A percentile compares a stretch with the other conserved stretches of the same genome.
These are phyloP conservation scores for Colletotrichum destructivum DNA, from an alignment of 2,329 filamentous ascomycete species.

Conservation along the genomic window DNA sequence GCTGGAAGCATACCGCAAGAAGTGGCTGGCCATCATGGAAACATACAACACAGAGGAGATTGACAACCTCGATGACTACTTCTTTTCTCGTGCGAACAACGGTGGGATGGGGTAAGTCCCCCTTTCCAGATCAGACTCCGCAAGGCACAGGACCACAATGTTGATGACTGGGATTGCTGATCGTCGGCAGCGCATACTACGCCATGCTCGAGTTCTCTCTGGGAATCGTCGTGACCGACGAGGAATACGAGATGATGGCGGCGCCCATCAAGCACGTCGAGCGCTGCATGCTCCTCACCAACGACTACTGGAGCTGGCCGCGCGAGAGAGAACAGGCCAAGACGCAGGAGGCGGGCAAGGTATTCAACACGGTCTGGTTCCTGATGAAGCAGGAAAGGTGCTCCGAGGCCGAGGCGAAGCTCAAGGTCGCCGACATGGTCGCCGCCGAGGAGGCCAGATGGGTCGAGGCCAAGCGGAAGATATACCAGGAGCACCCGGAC, in stretches of 20 bases:
- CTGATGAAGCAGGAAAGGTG: not conserved
- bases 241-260: conserved; percentile 2
- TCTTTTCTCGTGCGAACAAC: not conserved
- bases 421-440: not conserved
- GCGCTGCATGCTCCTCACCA: conserved; percentile 9
- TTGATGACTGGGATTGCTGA: not conserved
- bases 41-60: conserved; percentile 5
- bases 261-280: conserved; percentile 8
- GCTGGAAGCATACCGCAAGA: conserved; percentile 7
- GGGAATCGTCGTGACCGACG: not conserved
- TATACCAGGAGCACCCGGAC: not conserved
- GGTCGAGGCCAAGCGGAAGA: not conserved
- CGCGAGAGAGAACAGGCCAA: not conserved
- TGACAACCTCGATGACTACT: conserved; percentile 6
- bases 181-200: not conserved
- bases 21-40: conserved; percentile 5
- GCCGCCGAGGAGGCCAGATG: not conserved
- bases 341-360: not conserved
- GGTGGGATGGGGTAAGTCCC: conserved; percentile 6
- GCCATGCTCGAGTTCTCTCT: conserved; percentile 7
- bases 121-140: not conserved
- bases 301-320: conserved; percentile 11
- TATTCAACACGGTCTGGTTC: conserved; percentile 3
- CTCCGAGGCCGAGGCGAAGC: not conserved
- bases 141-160: too few species aligned